Percentiles rank a stretch among this genome's conserved stretches.
phyloP scores from a whole-genome alignment of 768 basidiomycete species.

The Suillus americanus region DNA sequence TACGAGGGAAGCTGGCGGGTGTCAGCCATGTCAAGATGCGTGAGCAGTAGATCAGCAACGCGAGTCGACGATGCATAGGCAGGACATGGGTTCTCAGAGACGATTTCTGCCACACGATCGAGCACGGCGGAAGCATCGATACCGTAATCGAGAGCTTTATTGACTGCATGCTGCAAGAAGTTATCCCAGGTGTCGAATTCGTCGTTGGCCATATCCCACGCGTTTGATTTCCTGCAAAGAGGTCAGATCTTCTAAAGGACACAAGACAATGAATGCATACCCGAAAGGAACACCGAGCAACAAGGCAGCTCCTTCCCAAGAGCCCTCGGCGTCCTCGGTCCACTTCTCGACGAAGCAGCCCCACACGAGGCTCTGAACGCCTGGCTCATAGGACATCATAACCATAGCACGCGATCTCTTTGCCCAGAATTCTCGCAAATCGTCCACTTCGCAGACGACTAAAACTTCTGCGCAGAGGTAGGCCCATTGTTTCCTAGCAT shows the following conservation, averaged over 20 bases:
- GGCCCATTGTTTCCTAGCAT: slow-evolving; percentile 58
- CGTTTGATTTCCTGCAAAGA: slow-evolving; percentile 19
- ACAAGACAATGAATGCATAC: slow-evolving; percentile 37
- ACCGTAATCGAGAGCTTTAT: slow-evolving; percentile 61
- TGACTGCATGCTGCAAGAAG: slow-evolving; percentile 49
- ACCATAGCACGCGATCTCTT: slow-evolving; percentile 21
- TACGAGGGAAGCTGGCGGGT: slow-evolving; percentile 51
- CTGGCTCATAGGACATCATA: slow-evolving; percentile 34
- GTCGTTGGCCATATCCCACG: slow-evolving; percentile 54
- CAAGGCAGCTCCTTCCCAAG: slow-evolving; percentile 55
- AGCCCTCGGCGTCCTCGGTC: slow-evolving; percentile 42
- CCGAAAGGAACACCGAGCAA: slow-evolving; percentile 62
- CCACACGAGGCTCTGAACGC: slow-evolving; percentile 57
- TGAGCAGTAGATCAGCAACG: slow-evolving; percentile 61
- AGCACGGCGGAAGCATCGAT: slow-evolving; percentile 52
- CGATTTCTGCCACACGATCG: slow-evolving; percentile 50
- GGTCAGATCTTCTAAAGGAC: neutral
- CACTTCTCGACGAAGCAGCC: slow-evolving; percentile 54
- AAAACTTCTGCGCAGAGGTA: slow-evolving; percentile 56
- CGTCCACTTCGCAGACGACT: slow-evolving; percentile 44
- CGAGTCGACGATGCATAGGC: slow-evolving; percentile 46
- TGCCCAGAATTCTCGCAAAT: slow-evolving; percentile 56
- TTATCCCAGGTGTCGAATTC: slow-evolving; percentile 62
- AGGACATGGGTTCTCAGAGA: slow-evolving; percentile 41
- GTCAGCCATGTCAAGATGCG: slow-evolving; percentile 50